phyloP scores from a whole-genome alignment of 768 basidiomycete genomes.

The Sarcomyxa edulis region DNA sequence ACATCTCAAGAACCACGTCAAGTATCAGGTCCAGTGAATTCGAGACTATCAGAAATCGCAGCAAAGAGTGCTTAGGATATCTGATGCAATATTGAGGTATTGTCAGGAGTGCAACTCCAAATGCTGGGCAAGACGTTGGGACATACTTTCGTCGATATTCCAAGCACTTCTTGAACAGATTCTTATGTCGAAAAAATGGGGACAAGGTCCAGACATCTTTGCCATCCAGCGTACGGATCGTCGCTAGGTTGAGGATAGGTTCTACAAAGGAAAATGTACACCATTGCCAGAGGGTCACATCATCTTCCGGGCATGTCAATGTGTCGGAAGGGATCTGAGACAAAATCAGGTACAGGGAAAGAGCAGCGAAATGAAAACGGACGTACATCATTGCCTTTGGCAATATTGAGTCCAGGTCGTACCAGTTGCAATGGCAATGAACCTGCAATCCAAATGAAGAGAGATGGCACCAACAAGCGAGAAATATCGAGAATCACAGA shows the following conservation, averaged over 20 bases:
- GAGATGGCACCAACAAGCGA: constrained; percentile 26
- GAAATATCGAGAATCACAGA: constrained; percentile 18
- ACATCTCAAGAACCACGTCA: constrained; percentile 51
- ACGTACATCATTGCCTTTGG: constrained; percentile 41
- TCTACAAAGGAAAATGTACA: constrained; percentile 58
- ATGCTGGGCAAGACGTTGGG: neutral
- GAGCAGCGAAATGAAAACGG: constrained; percentile 1
- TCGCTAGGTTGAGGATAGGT: constrained; percentile 52
- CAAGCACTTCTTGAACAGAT: constrained; percentile 59
- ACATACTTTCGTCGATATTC: constrained; percentile 40
- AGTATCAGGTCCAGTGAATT: constrained; percentile 68
- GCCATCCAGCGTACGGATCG: constrained; percentile 41
- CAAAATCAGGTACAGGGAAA: constrained; percentile 5
- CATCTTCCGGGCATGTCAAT: constrained; percentile 60
- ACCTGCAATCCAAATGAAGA: constrained; percentile 48
- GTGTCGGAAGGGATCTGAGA: constrained; percentile 42
- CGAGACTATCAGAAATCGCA: constrained; percentile 57
- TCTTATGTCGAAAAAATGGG: constrained; percentile 63
- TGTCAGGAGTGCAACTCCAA: neutral
- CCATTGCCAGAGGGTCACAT: constrained; percentile 62
- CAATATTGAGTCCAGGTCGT: constrained; percentile 43
- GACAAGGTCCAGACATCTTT: constrained; percentile 60
- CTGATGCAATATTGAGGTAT: constrained; percentile 20
- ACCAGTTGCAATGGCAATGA: constrained; percentile 46
- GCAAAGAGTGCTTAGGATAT: constrained; percentile 49